Evolutionary conservation across 371 early-diverging fungal genomes (phyloP).

Genomic region (Saksenaea oblongispora): DNA sequence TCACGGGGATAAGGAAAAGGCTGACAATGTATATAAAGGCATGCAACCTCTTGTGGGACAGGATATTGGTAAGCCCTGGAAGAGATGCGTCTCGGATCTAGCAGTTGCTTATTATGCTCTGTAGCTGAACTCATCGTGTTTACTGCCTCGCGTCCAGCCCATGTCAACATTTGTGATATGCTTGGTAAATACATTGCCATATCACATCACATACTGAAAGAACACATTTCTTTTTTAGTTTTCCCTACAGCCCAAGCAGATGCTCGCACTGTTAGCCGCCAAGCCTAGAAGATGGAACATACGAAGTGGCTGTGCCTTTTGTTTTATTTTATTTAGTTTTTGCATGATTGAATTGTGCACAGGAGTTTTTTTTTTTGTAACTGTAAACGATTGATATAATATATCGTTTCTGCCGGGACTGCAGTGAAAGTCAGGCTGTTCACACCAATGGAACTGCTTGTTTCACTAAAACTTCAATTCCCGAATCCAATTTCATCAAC

Average conservation of each 20-base stretch:
- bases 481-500: background rate
- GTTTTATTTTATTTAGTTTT: too few species aligned
- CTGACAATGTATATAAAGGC: slow-evolving; percentile 81
- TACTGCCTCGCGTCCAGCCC: slow-evolving; percentile 78
- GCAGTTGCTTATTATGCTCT: background rate
- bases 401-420: too few species aligned
- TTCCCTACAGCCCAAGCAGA: slow-evolving; percentile 81
- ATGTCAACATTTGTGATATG: slow-evolving; percentile 85
- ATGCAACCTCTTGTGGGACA: slow-evolving; percentile 70
- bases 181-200: slow-evolving; percentile 28
- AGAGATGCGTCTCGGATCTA: slow-evolving; percentile 3
- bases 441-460: background rate
- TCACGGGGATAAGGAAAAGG: slow-evolving; percentile 78
- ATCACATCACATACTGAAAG: background rate
- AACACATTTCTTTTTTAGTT: slow-evolving; percentile 16
- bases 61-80: slow-evolving; percentile 65
- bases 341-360: too few species aligned
- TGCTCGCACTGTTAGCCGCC: slow-evolving; percentile 41
- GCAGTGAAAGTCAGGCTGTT: background rate
- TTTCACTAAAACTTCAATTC: background rate
- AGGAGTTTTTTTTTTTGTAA: too few species aligned
- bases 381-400: too few species aligned
- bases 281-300: background rate
- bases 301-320: too few species aligned
- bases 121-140: slow-evolving; percentile 82